phyloP scores from a whole-genome alignment of 192 early-diverging fungal species.

The Coemansia sp. region DNA sequence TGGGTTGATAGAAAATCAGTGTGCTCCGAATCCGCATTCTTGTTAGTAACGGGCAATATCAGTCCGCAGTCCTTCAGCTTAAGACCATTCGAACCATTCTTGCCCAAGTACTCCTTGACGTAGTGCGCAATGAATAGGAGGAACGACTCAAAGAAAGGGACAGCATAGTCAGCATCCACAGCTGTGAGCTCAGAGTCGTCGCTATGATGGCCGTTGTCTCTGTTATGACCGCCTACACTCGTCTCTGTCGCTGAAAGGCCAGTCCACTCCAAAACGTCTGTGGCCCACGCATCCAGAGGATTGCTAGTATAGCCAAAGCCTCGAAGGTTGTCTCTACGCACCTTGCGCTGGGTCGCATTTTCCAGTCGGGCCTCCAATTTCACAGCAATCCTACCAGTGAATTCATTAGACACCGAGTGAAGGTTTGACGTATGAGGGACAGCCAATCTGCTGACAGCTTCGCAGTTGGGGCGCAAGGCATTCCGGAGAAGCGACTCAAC shows the following conservation, averaged over 20 bases:
- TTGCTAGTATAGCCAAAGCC: not conserved
- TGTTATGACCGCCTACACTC: not conserved
- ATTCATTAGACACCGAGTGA: not conserved
- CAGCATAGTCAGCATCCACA: not conserved
- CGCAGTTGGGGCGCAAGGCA: not conserved
- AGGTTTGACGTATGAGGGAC: not conserved
- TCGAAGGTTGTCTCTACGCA: not conserved
- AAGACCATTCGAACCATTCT: not conserved
- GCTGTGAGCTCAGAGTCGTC: not conserved
- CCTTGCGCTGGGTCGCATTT: not conserved
- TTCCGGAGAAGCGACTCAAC: not conserved
- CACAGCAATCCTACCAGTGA: not conserved
- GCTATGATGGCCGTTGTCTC: not conserved
- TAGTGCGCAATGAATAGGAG: not conserved
- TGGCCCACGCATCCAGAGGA: not conserved
- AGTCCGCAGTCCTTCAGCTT: not conserved
- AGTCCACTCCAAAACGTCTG: not conserved
- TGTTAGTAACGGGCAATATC: not conserved
- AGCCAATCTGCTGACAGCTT: not conserved
- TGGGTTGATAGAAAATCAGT: fast-evolving
- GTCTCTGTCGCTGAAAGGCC: not conserved
- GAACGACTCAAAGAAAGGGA: not conserved
- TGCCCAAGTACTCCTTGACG: too few species aligned
- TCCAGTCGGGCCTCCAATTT: not conserved
- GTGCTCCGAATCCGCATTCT: not conserved